Conservation (phyloP, 768 basidiomycete species). For the Calvatia gigantea region DNA sequence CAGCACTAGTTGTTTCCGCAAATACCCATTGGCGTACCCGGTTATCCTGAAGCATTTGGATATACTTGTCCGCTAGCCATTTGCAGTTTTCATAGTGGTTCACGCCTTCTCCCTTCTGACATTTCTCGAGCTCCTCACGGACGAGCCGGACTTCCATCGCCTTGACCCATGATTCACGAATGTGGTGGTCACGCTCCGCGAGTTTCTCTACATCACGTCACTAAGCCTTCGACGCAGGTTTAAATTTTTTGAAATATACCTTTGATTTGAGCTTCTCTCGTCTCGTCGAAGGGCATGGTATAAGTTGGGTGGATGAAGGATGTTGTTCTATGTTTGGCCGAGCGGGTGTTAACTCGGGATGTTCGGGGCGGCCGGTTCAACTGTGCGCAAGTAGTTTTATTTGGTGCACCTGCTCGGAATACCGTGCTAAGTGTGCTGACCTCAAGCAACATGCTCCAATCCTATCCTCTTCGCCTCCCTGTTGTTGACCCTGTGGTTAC, state of each 20-base stretch:
- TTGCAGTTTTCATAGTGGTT: conserved; percentile 90
- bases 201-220: conserved; percentile 45
- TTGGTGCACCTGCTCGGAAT: too few relatives aligned
- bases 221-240: background rate
- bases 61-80: conserved; percentile 81
- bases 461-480: conserved; percentile 5
- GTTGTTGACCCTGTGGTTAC: conserved; percentile 48
- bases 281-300: conserved; percentile 39
- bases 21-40: conserved; percentile 52
- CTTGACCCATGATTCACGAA: conserved; percentile 92
- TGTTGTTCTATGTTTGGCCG: conserved; percentile 24
- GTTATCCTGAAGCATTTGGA: conserved; percentile 73
- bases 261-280: conserved; percentile 39
- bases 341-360: conserved; percentile 6
- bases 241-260: conserved; percentile 29
- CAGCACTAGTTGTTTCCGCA: background rate
- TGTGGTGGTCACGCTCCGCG: conserved; percentile 64
- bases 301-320: conserved; percentile 18
- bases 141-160: conserved; percentile 92
- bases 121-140: conserved; percentile 83
- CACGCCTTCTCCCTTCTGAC: conserved; percentile 86
- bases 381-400: too few relatives aligned
- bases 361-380: conserved; percentile 3
- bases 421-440: too few relatives aligned
- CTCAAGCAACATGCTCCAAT: background rate